A percentile compares a stretch with the other conserved stretches of the same genome.
Conservation (phyloP, 345 rosid species). For the Arabidopsis arenosa region DNA sequence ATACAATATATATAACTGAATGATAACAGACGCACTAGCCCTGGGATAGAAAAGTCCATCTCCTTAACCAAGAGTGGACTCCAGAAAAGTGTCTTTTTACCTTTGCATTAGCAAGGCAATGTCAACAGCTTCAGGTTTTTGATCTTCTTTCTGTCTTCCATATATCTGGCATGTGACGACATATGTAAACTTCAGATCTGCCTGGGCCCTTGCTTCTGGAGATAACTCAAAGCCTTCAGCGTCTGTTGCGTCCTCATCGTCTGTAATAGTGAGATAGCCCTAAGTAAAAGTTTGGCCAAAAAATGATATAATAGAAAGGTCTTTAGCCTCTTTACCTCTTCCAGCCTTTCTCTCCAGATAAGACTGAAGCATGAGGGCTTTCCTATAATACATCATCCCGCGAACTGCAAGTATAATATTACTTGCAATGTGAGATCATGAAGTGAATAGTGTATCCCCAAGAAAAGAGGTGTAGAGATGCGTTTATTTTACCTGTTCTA, state of each 20-base stretch:
- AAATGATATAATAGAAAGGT: constrained; percentile 24
- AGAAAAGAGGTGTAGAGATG: constrained; percentile 14
- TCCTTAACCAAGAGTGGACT: constrained; percentile 12
- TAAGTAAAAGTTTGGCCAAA: constrained; percentile 23
- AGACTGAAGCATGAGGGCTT: constrained; percentile 93
- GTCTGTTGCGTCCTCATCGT: constrained; percentile 65
- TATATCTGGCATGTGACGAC: constrained; percentile 97
- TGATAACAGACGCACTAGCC: constrained; percentile 22
- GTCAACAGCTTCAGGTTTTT: constrained; percentile 91
- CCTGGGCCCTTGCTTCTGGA: constrained; percentile 89
- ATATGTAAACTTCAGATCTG: constrained; percentile 91
- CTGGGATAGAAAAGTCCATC: constrained; percentile 7
- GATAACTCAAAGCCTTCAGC: constrained; percentile 87
- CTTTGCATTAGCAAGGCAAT: constrained; percentile 94
- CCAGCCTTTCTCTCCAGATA: constrained; percentile 72
- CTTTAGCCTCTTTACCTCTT: constrained; percentile 61
- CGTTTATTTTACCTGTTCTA: constrained; percentile 70
- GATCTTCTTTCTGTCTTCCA: constrained; percentile 96
- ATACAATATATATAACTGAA: constrained; percentile 19
- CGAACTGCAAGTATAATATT: constrained; percentile 66
- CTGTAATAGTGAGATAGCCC: constrained; percentile 52
- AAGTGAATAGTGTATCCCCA: constrained; percentile 23
- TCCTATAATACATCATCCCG: constrained; percentile 99
- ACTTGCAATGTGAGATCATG: constrained; percentile 6
- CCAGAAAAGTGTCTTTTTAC: constrained; percentile 46